These are phyloP conservation scores for Hymenoscyphus linearis DNA, from an alignment of 2,329 filamentous ascomycete genomes.

Conservation along the genomic window DNA sequence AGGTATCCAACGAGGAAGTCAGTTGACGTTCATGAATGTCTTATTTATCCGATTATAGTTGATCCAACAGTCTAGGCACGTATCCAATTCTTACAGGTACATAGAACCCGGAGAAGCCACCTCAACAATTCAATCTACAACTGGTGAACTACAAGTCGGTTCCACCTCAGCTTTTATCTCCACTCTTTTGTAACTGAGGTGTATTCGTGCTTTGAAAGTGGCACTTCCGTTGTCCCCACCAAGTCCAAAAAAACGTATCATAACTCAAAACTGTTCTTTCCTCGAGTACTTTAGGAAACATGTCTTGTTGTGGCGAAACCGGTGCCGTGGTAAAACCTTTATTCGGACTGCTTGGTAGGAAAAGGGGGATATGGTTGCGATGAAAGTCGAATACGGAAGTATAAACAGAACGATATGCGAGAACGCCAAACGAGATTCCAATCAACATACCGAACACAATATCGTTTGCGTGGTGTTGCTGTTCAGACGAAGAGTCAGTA, in stretches of 20 bases:
- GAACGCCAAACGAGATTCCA: constrained; percentile 57
- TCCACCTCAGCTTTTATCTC: background rate
- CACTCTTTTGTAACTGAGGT: background rate
- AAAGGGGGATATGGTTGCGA: constrained; percentile 40
- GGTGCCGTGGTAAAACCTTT: background rate
- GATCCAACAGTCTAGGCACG: background rate
- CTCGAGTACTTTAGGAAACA: background rate
- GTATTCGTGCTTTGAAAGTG: background rate
- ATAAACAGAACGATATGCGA: constrained; percentile 60
- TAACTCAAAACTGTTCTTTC: background rate
- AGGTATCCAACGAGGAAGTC: background rate
- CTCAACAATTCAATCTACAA: background rate
- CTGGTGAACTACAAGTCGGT: background rate
- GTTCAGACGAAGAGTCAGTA: background rate
- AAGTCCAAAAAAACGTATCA: background rate
- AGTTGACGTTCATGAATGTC: background rate
- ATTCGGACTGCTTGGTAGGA: background rate
- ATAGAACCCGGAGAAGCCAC: background rate
- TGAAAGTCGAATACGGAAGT: constrained; percentile 63
- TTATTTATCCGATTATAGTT: background rate
- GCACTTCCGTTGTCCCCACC: background rate
- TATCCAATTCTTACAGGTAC: background rate
- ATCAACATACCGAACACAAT: constrained; percentile 58
- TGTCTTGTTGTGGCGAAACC: background rate
- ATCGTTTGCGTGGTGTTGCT: constrained; percentile 71